phyloP scores from a whole-genome alignment of 2,329 filamentous ascomycete species.

The Diaporthe citrichinensis region DNA sequence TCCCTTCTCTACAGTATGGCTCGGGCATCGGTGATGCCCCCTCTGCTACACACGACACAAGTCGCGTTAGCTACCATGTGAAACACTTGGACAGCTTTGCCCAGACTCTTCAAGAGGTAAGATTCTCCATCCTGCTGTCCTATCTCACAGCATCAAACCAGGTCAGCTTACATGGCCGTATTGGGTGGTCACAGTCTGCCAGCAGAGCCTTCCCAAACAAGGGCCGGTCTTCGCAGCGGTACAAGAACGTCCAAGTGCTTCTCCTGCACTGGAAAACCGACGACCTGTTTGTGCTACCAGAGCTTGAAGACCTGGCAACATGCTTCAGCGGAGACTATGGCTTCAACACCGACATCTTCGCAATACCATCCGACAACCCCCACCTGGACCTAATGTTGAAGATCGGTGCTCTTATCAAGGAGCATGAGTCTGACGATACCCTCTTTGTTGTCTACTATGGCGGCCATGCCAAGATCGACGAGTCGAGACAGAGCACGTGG shows the following conservation, averaged over 20 bases:
- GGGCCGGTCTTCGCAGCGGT: conserved; percentile 66
- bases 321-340: conserved; percentile 69
- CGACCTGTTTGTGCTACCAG: conserved; percentile 70
- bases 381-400: conserved; percentile 72
- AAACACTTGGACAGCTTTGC: conserved; percentile 70
- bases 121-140: neutral
- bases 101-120: conserved; percentile 67
- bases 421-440: conserved; percentile 68
- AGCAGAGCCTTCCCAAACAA: conserved; percentile 70
- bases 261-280: conserved; percentile 71
- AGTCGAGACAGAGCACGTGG: conserved; percentile 72
- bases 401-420: conserved; percentile 69
- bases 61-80: conserved; percentile 70
- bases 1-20: conserved; percentile 60
- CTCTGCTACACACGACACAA: conserved; percentile 68
- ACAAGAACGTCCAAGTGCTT: conserved; percentile 68
- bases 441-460: conserved; percentile 72
- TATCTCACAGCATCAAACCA: neutral
- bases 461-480: conserved; percentile 72
- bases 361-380: conserved; percentile 71
- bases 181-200: conserved; percentile 59
- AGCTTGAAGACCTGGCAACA: conserved; percentile 69
- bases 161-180: conserved; percentile 36
- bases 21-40: conserved; percentile 58
- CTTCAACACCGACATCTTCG: conserved; percentile 70